These are phyloP conservation scores for Yamadazyma takamatsuzukensis DNA, from an alignment of 805 yeast genomes.

Conservation along the genomic window DNA sequence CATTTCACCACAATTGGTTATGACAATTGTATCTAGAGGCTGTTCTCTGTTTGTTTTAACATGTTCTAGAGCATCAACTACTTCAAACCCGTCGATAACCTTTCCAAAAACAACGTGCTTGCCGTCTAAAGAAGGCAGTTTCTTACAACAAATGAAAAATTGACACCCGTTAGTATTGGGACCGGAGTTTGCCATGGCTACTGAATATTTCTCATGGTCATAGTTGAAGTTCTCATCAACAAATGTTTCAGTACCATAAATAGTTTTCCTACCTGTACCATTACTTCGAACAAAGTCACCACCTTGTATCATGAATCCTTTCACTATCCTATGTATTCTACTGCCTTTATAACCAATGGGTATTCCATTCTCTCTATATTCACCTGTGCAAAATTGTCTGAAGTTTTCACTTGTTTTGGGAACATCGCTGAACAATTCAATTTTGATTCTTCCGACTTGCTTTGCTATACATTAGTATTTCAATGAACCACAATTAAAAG, in stretches of 20 bases:
- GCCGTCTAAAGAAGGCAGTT: slow-evolving; percentile 84
- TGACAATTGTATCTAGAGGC: slow-evolving; percentile 12
- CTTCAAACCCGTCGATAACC: slow-evolving; percentile 78
- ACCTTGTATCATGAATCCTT: slow-evolving; percentile 38
- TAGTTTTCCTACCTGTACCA: slow-evolving; percentile 85
- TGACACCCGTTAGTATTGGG: slow-evolving; percentile 46
- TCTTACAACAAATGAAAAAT: slow-evolving; percentile 33
- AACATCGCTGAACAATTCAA: slow-evolving; percentile 35
- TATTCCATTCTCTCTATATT: slow-evolving; percentile 23
- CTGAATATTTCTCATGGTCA: slow-evolving; percentile 69
- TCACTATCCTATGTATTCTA: slow-evolving; percentile 40
- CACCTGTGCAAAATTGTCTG: slow-evolving; percentile 47
- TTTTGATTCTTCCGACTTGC: slow-evolving; percentile 36
- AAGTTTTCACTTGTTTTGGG: slow-evolving; percentile 45
- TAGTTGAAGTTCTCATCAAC: slow-evolving; percentile 62
- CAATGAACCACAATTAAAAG: no score
- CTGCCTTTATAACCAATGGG: slow-evolving; percentile 72
- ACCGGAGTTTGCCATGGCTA: slow-evolving; percentile 80
- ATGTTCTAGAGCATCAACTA: slow-evolving; percentile 49
- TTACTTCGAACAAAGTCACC: slow-evolving; percentile 42
- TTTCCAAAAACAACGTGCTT: slow-evolving; percentile 95
- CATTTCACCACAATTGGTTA: slow-evolving; percentile 19
- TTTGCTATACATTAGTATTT: slow-evolving; percentile 24
- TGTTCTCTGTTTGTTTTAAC: slow-evolving; percentile 3
- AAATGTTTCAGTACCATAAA: slow-evolving; percentile 39